Evolutionary conservation across 805 yeast genomes (phyloP).

Genomic region (Torulaspora franciscae): DNA sequence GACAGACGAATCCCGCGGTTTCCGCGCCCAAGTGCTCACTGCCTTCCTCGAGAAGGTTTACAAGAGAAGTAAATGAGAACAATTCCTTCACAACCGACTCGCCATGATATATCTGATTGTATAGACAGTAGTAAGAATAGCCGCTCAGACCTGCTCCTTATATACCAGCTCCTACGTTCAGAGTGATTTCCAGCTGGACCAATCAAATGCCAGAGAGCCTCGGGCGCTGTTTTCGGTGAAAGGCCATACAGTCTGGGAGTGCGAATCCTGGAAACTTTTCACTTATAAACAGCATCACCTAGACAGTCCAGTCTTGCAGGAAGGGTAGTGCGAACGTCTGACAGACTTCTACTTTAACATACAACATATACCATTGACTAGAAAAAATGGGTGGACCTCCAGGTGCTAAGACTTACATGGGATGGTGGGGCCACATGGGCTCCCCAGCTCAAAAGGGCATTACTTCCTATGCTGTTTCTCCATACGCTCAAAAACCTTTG

Average conservation of each 20-base stretch:
- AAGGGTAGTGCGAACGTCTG: background rate
- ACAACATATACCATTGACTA: background rate
- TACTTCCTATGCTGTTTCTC: slow-evolving; percentile 85
- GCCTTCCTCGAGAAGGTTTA: slow-evolving; percentile 85
- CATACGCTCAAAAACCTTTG: slow-evolving; percentile 88
- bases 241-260: background rate
- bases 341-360: background rate
- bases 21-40: slow-evolving; percentile 79
- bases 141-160: background rate
- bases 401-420: slow-evolving; percentile 76
- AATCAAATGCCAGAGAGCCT: slow-evolving; percentile 1
- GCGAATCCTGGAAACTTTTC: background rate
- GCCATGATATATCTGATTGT: background rate
- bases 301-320: background rate
- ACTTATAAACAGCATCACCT: background rate
- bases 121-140: background rate
- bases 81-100: background rate
- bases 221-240: slow-evolving; percentile 2
- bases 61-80: slow-evolving; percentile 78
- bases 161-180: slow-evolving; percentile 1
- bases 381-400: slow-evolving; percentile 63
- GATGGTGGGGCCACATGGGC: slow-evolving; percentile 96
- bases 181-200: background rate
- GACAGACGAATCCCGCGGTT: slow-evolving; percentile 89
- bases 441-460: slow-evolving; percentile 82